Conservation (phyloP, 148 eudicot species). For the Rhododendron molle region DNA sequence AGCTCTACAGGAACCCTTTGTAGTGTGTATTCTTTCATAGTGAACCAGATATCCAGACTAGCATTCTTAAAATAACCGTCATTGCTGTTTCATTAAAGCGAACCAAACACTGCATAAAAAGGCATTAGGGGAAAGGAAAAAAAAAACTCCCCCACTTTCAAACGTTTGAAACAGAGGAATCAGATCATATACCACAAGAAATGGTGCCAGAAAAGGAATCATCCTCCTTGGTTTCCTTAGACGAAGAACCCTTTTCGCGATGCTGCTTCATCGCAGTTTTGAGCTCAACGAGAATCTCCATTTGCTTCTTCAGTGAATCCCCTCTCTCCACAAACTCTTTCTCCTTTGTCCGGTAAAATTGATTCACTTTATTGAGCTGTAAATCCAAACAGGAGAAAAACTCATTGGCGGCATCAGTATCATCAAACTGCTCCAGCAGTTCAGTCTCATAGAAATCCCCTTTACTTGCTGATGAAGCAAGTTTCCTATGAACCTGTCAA, state of each 20-base stretch:
- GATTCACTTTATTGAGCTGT: constrained; percentile 94
- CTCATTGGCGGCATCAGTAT: constrained; percentile 63
- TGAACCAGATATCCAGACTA: neutral
- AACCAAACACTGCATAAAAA: neutral
- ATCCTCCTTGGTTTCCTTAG: constrained; percentile 41
- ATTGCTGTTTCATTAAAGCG: neutral
- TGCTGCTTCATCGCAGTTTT: constrained; percentile 42
- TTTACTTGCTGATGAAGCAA: constrained; percentile 53
- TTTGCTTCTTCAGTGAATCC: constrained; percentile 61
- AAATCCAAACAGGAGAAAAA: constrained; percentile 71
- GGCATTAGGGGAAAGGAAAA: neutral
- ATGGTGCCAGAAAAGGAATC: constrained; percentile 73
- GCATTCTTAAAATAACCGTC: neutral
- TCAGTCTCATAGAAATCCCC: constrained; percentile 76
- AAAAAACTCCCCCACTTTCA: neutral
- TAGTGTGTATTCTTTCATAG: neutral
- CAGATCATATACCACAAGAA: constrained; percentile 34
- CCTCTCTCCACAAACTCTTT: constrained; percentile 82
- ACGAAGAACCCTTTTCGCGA: constrained; percentile 29
- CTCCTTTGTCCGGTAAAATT: constrained; percentile 68
- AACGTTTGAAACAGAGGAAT: neutral
- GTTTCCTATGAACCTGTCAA: constrained; percentile 67
- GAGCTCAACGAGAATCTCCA: constrained; percentile 65
- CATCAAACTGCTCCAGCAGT: constrained; percentile 71
- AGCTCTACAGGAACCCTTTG: neutral